phyloP scores from a whole-genome alignment of 78 protist species.

The Dictyostelium citrinum region DNA sequence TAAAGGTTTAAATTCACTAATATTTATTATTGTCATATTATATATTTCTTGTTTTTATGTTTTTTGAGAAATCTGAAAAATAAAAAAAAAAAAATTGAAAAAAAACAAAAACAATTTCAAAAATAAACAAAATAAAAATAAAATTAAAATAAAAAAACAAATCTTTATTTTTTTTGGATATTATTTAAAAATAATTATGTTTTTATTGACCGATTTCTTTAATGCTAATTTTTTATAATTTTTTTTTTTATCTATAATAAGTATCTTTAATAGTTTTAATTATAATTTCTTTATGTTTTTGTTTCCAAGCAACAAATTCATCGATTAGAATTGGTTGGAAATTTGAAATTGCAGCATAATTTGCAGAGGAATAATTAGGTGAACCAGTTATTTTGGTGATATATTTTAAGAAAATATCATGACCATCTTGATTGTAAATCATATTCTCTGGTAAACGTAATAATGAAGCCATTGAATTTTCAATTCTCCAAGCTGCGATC shows the following conservation, averaged over 20 bases:
- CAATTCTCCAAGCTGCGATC: slow-evolving; percentile 49
- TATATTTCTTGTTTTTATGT: neutral
- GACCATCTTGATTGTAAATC: slow-evolving; percentile 30
- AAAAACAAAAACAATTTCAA: neutral
- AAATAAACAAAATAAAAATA: neutral
- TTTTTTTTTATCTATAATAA: neutral
- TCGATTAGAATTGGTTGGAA: neutral
- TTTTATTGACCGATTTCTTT: too few relatives aligned
- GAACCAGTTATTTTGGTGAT: neutral
- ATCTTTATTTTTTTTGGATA: too few relatives aligned
- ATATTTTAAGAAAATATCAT: slow-evolving; percentile 3
- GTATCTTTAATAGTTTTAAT: slow-evolving; percentile 38
- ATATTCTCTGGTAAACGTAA: slow-evolving; percentile 28
- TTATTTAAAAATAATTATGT: too few relatives aligned
- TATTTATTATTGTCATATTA: neutral
- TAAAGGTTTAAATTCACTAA: neutral
- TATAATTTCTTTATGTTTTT: slow-evolving; percentile 27
- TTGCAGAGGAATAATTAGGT: neutral
- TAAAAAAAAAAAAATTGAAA: neutral
- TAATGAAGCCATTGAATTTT: slow-evolving; percentile 19
- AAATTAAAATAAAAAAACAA: neutral
- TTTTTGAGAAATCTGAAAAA: neutral
- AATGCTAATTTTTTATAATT: neutral
- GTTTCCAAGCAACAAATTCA: slow-evolving; percentile 27
- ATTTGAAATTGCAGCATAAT: neutral